phyloP scores from a whole-genome alignment of 495 filamentous ascomycete species.

The Penicillium waksmanii region DNA sequence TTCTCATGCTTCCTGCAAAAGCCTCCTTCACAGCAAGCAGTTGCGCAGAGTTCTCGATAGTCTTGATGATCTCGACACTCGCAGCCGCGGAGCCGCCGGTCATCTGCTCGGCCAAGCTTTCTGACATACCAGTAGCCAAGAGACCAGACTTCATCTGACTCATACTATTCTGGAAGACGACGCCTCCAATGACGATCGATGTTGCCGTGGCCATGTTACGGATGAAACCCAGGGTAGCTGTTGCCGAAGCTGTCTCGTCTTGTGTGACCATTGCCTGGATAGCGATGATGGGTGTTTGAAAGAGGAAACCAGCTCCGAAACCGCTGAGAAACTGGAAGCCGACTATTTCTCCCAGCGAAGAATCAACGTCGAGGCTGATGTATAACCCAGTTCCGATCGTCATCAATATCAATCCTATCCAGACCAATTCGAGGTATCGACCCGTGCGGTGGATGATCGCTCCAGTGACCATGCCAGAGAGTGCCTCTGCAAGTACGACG shows the following conservation, averaged over 20 bases:
- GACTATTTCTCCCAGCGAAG: conserved; percentile 48
- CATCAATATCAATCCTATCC: conserved; percentile 48
- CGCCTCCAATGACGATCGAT: conserved; percentile 76
- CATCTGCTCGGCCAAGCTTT: conserved; percentile 40
- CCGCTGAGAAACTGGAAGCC: conserved; percentile 68
- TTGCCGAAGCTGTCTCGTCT: conserved; percentile 75
- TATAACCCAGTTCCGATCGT: conserved; percentile 57
- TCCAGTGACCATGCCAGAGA: conserved; percentile 52
- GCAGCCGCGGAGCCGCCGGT: conserved; percentile 54
- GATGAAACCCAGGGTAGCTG: conserved; percentile 74
- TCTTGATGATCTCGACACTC: conserved; percentile 50
- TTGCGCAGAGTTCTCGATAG: conserved; percentile 48
- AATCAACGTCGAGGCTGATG: conserved; percentile 45
- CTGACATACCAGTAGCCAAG: conserved; percentile 48
- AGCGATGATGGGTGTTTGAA: conserved; percentile 72
- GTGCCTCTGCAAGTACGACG: conserved; percentile 52
- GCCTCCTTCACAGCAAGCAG: conserved; percentile 53
- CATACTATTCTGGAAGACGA: conserved; percentile 76
- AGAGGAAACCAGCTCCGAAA: conserved; percentile 49
- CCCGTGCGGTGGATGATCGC: conserved; percentile 63
- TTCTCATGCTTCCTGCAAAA: conserved; percentile 62
- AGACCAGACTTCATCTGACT: conserved; percentile 38
- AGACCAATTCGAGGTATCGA: conserved; percentile 60
- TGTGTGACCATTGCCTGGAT: conserved; percentile 72
- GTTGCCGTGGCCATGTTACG: conserved; percentile 72